These are phyloP conservation scores for Schwanniomyces occidentalis DNA, from an alignment of 805 yeast genomes.

Conservation along the genomic window DNA sequence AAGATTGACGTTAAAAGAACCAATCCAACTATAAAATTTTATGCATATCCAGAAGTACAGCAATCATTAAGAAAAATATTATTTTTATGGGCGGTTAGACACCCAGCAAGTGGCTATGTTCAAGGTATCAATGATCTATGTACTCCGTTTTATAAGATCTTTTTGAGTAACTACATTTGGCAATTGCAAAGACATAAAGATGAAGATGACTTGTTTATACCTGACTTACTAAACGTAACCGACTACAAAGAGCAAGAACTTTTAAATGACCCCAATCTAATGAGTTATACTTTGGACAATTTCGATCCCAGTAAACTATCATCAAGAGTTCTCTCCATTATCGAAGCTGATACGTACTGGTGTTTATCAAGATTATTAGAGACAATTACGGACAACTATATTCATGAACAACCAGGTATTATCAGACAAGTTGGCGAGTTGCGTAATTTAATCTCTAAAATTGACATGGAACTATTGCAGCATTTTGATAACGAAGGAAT, in stretches of 20 bases:
- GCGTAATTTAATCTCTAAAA: constrained; percentile 72
- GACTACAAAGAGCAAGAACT: constrained; percentile 24
- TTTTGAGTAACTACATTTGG: constrained; percentile 64
- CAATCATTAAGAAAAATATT: constrained; percentile 75
- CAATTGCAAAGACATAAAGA: constrained; percentile 33
- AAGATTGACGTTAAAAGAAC: constrained; percentile 94
- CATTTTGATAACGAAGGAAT: constrained; percentile 81
- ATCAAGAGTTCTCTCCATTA: constrained; percentile 56
- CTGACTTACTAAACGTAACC: constrained; percentile 31
- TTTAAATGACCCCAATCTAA: constrained; percentile 24
- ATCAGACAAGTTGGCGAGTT: constrained; percentile 85
- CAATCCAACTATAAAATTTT: constrained; percentile 78
- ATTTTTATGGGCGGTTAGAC: constrained; percentile 93
- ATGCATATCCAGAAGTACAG: constrained; percentile 70
- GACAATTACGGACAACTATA: constrained; percentile 94
- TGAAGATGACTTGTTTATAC: constrained; percentile 34
- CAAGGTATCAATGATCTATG: constrained; percentile 95
- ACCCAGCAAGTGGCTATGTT: constrained; percentile 97
- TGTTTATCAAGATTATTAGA: constrained; percentile 88
- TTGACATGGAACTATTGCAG: constrained; percentile 68
- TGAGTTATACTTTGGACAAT: constrained; percentile 43
- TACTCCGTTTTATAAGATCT: constrained; percentile 90
- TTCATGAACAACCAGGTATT: constrained; percentile 98
- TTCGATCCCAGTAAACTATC: constrained; percentile 66
- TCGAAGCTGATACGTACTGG: constrained; percentile 98